Evolutionary conservation across 805 yeast species (phyloP).

Genomic region (Brettanomyces bruxellensis): DNA sequence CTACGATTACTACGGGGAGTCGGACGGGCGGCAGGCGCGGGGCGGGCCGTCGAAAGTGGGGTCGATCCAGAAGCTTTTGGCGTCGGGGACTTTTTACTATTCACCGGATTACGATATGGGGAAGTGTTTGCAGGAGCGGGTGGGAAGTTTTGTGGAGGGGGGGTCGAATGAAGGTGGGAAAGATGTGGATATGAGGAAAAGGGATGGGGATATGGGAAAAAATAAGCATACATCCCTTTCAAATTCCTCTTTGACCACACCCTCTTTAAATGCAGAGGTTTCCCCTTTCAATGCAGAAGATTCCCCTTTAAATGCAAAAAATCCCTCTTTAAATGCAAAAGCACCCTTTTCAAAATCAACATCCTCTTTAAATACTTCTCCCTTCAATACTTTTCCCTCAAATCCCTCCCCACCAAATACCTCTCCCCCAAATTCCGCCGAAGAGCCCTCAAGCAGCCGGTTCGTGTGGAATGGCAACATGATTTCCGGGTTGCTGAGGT

Average conservation of each 20-base stretch:
- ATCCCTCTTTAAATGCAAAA: no score
- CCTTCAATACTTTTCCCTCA: no score
- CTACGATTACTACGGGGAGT: conserved; percentile 1
- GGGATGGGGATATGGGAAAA: background rate
- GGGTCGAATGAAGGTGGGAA: no score
- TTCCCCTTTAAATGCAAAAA: no score
- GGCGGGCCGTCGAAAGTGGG: conserved; percentile 12
- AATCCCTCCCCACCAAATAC: no score
- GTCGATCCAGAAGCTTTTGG: conserved; percentile 31
- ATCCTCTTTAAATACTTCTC: background rate
- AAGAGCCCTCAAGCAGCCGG: conserved; percentile 33
- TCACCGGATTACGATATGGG: conserved; percentile 36
- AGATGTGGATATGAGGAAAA: conserved; percentile 9
- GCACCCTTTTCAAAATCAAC: background rate
- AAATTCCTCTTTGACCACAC: no score
- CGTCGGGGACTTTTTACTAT: conserved; percentile 40
- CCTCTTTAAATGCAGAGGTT: no score
- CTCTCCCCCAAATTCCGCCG: background rate
- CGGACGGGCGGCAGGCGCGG: background rate
- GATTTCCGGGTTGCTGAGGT: conserved; percentile 35
- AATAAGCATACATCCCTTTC: no score
- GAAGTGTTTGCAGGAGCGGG: conserved; percentile 2
- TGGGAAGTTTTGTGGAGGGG: background rate
- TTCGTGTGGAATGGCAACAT: conserved; percentile 46
- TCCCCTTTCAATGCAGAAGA: no score